phyloP scores from a whole-genome alignment of 2,329 filamentous ascomycete species.

The Periconia macrospinosa region DNA sequence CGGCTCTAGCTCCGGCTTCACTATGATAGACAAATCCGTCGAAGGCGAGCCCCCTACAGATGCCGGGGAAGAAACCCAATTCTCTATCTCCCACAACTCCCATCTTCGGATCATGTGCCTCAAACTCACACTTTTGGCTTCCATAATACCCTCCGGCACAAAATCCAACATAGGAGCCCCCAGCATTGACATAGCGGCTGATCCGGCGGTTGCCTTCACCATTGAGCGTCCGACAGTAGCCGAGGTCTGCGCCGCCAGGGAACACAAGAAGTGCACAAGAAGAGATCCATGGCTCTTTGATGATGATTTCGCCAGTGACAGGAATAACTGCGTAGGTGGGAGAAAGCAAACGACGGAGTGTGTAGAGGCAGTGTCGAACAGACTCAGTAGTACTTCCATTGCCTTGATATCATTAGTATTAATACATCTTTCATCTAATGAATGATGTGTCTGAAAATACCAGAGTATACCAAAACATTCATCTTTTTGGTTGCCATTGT shows the following conservation, averaged over 20 bases:
- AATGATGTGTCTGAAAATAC: slow-evolving; percentile 50
- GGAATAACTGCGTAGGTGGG: slow-evolving; percentile 92
- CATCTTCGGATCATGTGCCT: slow-evolving; percentile 77
- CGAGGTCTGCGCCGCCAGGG: slow-evolving; percentile 90
- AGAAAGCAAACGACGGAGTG: slow-evolving; percentile 80
- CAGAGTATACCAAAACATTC: slow-evolving; percentile 92
- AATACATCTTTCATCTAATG: neutral
- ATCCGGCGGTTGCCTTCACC: slow-evolving; percentile 86
- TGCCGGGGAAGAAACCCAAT: slow-evolving; percentile 84
- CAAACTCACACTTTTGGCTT: slow-evolving; percentile 80
- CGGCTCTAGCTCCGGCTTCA: slow-evolving; percentile 79
- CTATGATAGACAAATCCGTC: slow-evolving; percentile 87
- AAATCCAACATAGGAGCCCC: slow-evolving; percentile 85
- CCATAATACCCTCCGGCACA: slow-evolving; percentile 97
- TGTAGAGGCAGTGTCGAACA: slow-evolving; percentile 85
- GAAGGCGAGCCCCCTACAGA: slow-evolving; percentile 84
- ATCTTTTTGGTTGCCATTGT: slow-evolving; percentile 70
- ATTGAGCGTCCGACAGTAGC: slow-evolving; percentile 86
- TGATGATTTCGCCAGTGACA: slow-evolving; percentile 73
- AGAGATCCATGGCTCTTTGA: slow-evolving; percentile 88
- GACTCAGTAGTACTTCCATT: slow-evolving; percentile 85
- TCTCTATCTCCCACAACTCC: slow-evolving; percentile 87
- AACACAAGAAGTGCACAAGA: slow-evolving; percentile 89
- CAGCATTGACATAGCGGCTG: slow-evolving; percentile 78
- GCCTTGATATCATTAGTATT: slow-evolving; percentile 54